Evolutionary conservation across 2,329 filamentous ascomycete genomes (phyloP).

Genomic region (Incumbomyces lentus): DNA sequence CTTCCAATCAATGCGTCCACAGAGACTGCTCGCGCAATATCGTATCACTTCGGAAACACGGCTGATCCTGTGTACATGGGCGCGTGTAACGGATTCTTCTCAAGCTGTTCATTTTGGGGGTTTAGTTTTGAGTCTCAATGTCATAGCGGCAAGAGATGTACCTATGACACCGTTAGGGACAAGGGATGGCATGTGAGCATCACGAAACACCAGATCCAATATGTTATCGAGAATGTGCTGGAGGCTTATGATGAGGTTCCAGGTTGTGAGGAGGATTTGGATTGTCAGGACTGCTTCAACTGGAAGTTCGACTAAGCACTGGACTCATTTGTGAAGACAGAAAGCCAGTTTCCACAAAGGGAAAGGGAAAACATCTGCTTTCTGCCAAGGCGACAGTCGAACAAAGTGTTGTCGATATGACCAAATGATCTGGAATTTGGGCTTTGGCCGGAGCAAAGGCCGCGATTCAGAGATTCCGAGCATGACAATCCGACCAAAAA

Average conservation of each 20-base stretch:
- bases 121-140: constrained; percentile 18
- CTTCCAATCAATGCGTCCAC: neutral
- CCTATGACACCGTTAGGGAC: constrained; percentile 17
- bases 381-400: neutral
- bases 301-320: constrained; percentile 13
- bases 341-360: too few relatives aligned
- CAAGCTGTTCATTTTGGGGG: constrained; percentile 13
- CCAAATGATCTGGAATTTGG: too few relatives aligned
- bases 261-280: constrained; percentile 13
- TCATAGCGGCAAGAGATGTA: constrained; percentile 13
- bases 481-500: too few relatives aligned
- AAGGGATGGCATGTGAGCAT: constrained; percentile 16
- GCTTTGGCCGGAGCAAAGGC: too few relatives aligned
- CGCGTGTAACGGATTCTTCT: constrained; percentile 15
- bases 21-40: neutral
- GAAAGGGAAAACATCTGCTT: neutral
- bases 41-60: constrained; percentile 17
- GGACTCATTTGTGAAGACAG: neutral
- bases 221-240: constrained; percentile 16
- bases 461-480: too few relatives aligned
- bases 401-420: neutral
- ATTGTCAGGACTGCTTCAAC: constrained; percentile 17
- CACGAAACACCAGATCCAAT: constrained; percentile 16
- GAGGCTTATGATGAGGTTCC: constrained; percentile 16
- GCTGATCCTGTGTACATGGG: constrained; percentile 19